phyloP scores from a whole-genome alignment of 2,329 filamentous ascomycete species.

The Pezicula radicicola region DNA sequence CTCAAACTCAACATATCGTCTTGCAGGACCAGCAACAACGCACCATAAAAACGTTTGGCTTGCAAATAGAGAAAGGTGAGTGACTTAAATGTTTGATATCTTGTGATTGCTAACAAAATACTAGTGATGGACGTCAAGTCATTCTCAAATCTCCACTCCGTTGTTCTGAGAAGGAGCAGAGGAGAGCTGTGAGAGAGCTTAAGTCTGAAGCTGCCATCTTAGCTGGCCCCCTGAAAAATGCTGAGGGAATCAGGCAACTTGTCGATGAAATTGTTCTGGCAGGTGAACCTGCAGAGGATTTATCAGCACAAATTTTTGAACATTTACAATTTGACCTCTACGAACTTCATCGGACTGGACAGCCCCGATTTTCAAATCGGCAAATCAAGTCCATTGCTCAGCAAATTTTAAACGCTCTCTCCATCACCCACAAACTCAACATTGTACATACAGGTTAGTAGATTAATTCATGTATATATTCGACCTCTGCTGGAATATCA shows the following conservation, averaged over 20 bases:
- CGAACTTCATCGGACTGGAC: constrained; percentile 2
- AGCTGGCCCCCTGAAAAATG: constrained; percentile 6
- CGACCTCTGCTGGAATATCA: neutral
- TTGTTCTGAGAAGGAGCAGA: constrained; percentile 2
- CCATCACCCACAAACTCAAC: constrained; percentile 3
- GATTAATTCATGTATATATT: neutral
- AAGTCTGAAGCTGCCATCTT: constrained; percentile 5
- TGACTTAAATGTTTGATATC: neutral
- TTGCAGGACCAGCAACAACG: neutral
- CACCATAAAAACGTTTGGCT: constrained; percentile 10
- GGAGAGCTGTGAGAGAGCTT: constrained; percentile 5
- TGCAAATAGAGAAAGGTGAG: constrained; percentile 7
- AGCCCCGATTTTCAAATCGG: constrained; percentile 3
- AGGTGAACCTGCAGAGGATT: neutral
- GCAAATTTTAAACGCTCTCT: constrained; percentile 8
- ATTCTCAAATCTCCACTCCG: constrained; percentile 9
- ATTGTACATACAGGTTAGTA: constrained; percentile 9
- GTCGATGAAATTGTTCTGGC: constrained; percentile 8
- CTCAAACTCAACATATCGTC: neutral
- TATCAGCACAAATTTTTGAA: constrained; percentile 6
- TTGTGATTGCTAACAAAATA: constrained; percentile 1
- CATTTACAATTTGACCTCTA: constrained; percentile 7
- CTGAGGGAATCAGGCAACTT: constrained; percentile 8
- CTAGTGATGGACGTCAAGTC: constrained; percentile 5
- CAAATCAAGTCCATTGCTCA: constrained; percentile 8